Percentiles rank a stretch among this genome's conserved stretches.
phyloP scores from a whole-genome alignment of 192 early-diverging fungal genomes.

The Diversispora eburnea region DNA sequence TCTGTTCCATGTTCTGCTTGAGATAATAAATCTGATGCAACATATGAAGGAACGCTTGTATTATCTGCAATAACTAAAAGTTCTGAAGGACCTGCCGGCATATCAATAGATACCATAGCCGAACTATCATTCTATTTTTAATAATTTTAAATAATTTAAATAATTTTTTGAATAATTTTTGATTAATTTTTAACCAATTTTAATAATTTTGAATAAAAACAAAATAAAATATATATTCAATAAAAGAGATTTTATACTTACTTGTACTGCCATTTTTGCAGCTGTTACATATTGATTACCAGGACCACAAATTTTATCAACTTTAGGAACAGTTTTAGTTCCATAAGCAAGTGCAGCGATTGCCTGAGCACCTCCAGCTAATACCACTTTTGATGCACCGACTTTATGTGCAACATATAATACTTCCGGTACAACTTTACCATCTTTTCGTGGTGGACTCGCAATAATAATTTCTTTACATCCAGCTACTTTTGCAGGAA shows the following conservation, averaged over 20 bases:
- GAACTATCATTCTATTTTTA: conserved; percentile 76
- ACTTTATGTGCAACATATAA: conserved; percentile 98
- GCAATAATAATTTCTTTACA: conserved; percentile 95
- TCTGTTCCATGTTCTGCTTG: conserved; percentile 98
- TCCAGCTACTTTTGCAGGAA: conserved; percentile 96
- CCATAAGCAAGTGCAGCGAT: conserved; percentile 99
- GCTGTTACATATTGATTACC: conserved; percentile 99
- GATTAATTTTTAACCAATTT: too few relatives aligned
- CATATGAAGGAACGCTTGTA: conserved; percentile 80
- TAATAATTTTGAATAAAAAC: conserved; percentile 2
- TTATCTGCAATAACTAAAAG: conserved; percentile 94
- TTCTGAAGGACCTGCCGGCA: conserved; percentile 99
- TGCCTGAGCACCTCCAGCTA: conserved; percentile 97
- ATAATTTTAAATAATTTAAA: neutral
- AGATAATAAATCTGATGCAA: conserved; percentile 91
- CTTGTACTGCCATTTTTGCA: conserved; percentile 95
- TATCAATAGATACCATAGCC: conserved; percentile 94
- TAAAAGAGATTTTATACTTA: conserved; percentile 25
- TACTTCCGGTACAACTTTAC: conserved; percentile 90
- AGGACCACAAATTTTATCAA: conserved; percentile 99
- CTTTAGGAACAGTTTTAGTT: conserved; percentile 93
- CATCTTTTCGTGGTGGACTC: conserved; percentile 89
- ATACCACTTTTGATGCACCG: conserved; percentile 85
- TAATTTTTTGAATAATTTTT: neutral
- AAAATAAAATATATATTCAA: conserved; percentile 13